Evolutionary conservation across 768 basidiomycete genomes (phyloP).

Genomic region (Psilocybe tampanensis): DNA sequence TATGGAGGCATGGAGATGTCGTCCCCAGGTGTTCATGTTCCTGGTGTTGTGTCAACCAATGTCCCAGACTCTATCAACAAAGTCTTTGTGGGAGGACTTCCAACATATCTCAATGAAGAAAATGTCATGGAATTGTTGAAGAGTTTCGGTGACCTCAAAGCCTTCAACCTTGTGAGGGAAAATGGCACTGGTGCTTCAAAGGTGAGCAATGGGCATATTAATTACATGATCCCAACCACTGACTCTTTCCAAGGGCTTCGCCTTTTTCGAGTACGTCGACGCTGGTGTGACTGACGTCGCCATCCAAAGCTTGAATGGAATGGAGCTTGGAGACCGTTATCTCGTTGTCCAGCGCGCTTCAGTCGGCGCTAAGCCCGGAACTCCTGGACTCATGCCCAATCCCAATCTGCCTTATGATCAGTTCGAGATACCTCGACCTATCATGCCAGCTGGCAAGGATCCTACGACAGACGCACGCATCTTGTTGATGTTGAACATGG

Average conservation of each 20-base stretch:
- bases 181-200: slow-evolving; percentile 88
- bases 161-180: slow-evolving; percentile 98
- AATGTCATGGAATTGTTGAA: slow-evolving; percentile 98
- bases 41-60: slow-evolving; percentile 94
- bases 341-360: slow-evolving; percentile 97
- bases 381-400: slow-evolving; percentile 63
- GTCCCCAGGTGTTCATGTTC: slow-evolving; percentile 76
- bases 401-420: slow-evolving; percentile 77
- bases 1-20: slow-evolving; percentile 81
- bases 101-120: slow-evolving; percentile 95
- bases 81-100: slow-evolving; percentile 95
- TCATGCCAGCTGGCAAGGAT: slow-evolving; percentile 80
- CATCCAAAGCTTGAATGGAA: slow-evolving; percentile 93
- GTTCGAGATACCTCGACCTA: slow-evolving; percentile 84
- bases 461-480: slow-evolving; percentile 71
- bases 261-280: slow-evolving; percentile 99
- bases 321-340: slow-evolving; percentile 95
- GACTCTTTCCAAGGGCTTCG: slow-evolving; percentile 75
- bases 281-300: slow-evolving; percentile 88
- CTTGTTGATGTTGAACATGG: slow-evolving; percentile 99
- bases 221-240: slow-evolving; percentile 2
- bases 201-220: slow-evolving; percentile 41
- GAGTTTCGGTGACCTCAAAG: slow-evolving; percentile 96
- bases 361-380: slow-evolving; percentile 83
- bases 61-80: slow-evolving; percentile 98